Base-by-base conservation (phyloP, 2,329 filamentous ascomycete species). In the Penicillium brevicompactum region DNA sequence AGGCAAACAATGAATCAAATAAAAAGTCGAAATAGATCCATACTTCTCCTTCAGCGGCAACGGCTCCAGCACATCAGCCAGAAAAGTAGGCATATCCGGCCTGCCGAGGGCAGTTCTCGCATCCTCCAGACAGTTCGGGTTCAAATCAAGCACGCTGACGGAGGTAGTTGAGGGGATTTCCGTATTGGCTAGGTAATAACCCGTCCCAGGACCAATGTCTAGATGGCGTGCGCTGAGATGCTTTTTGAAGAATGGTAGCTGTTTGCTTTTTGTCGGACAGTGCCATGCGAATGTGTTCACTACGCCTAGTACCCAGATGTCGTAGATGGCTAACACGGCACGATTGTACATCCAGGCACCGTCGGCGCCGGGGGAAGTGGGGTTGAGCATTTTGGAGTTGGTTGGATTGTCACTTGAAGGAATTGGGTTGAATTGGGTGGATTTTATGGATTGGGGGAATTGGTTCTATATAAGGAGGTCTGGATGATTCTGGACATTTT, bases 201-300 rank as follows among this genome's bases (percentile, higher is more conserved):
- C 41, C 13, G 41, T 43, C 5, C 41, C 41, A 3, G 22, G 18
- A 11, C 41, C 41, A 18, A 43, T 43, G 18, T 43, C 41, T 11
- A 43, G 41, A 14, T 43, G 41, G 11, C 56, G 58, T 5, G 56
- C 34, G 45, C 63, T 52, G 6, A 61, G 43, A 37, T 66, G 59
- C n/a, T 58, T 40, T 13, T 47, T 52, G 58, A 71, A 72, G 47
- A 70, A 66, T 2, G 66, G 62, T 13, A 67, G 49, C 5, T 63
- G 58, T 18, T 51, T 27, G 3, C 32, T 50, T 16, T 31, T 55
- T 1, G 67, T 65, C 1, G 61, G 58, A 40, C 68, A 71, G 5
- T 64, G 42, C 69, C 69, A 72, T n/a, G 57, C 61, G 21, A 45
- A 69, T 13, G 44, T 58, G 55, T 62, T 67, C 44, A 34, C 37